phyloP scores from a whole-genome alignment of 306 rosid genomes.

The Abrus pulchellus region DNA sequence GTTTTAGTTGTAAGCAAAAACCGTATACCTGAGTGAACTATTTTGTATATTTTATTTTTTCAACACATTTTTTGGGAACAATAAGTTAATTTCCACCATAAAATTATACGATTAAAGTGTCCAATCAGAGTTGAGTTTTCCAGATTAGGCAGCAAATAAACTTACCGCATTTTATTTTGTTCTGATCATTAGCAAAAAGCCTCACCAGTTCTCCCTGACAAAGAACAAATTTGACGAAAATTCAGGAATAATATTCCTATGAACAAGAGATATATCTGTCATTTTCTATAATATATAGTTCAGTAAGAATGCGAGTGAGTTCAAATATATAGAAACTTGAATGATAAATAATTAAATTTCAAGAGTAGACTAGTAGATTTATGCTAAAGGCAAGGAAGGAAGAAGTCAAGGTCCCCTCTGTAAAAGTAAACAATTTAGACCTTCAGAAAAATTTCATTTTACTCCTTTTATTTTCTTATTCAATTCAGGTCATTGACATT shows the following conservation, averaged over 20 bases:
- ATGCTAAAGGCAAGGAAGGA: too few relatives aligned
- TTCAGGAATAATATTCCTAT: slow-evolving; percentile 20
- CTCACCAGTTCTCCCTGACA: slow-evolving; percentile 91
- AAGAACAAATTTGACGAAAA: slow-evolving; percentile 43
- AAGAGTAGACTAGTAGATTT: background rate
- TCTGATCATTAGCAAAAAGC: slow-evolving; percentile 91
- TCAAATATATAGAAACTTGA: background rate
- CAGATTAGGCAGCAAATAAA: slow-evolving; percentile 39
- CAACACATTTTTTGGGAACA: background rate
- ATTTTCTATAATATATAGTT: background rate
- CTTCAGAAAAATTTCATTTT: background rate
- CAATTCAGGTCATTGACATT: background rate
- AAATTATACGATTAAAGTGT: slow-evolving; percentile 14
- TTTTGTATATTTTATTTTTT: background rate
- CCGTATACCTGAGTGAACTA: background rate
- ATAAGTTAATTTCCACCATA: slow-evolving; percentile 1
- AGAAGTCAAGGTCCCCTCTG: background rate
- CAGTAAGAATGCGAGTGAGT: background rate
- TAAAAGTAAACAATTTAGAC: background rate
- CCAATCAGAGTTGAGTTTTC: slow-evolving; percentile 16
- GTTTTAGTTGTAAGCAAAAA: too few relatives aligned
- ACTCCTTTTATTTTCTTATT: background rate
- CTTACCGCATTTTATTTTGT: slow-evolving; percentile 94
- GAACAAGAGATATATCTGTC: background rate
- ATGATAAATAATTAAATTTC: slow-evolving; percentile 6